Conservation (phyloP, 2,329 filamentous ascomycete genomes). For the Colletotrichum tropicicola region DNA sequence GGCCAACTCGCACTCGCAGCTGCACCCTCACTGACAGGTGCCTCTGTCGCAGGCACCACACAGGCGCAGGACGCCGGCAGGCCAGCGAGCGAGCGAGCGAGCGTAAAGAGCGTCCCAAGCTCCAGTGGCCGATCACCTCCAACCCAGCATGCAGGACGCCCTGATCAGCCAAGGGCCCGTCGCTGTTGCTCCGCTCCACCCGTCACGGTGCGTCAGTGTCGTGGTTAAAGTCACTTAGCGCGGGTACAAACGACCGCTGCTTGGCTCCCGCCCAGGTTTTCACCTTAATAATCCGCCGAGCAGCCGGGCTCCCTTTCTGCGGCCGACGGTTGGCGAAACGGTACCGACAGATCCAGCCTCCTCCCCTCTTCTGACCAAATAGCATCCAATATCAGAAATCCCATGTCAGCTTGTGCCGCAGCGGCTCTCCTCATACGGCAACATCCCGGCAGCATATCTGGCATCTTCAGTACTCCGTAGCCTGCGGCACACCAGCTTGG, state of each 20-base stretch:
- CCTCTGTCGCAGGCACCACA: neutral
- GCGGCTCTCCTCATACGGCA: neutral
- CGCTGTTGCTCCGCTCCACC: neutral
- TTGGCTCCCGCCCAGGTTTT: constrained; percentile 14
- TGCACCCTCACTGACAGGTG: constrained; percentile 20
- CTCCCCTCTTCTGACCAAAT: neutral
- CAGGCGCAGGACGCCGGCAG: constrained; percentile 13
- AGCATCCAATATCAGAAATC: constrained; percentile 1
- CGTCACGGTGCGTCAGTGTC: constrained; percentile 1
- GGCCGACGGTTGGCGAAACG: neutral
- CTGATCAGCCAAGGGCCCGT: constrained; percentile 10
- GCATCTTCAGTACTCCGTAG: neutral
- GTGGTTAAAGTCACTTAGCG: neutral
- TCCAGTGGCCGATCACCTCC: constrained; percentile 5
- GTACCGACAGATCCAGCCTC: constrained; percentile 8
- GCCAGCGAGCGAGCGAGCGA: neutral
- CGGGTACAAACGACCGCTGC: neutral
- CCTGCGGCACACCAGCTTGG: neutral
- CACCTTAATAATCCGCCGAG: neutral
- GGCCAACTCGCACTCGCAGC: constrained; percentile 22
- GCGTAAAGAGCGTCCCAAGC: constrained; percentile 27
- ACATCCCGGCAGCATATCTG: neutral
- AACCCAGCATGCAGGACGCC: neutral
- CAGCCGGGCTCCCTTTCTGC: neutral
- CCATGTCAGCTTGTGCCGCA: neutral